A percentile compares a stretch with the other conserved stretches of the same genome.
Evolutionary conservation across 2,329 filamentous ascomycete species (phyloP).

Genomic region (Ophiostoma pallidulum): DNA sequence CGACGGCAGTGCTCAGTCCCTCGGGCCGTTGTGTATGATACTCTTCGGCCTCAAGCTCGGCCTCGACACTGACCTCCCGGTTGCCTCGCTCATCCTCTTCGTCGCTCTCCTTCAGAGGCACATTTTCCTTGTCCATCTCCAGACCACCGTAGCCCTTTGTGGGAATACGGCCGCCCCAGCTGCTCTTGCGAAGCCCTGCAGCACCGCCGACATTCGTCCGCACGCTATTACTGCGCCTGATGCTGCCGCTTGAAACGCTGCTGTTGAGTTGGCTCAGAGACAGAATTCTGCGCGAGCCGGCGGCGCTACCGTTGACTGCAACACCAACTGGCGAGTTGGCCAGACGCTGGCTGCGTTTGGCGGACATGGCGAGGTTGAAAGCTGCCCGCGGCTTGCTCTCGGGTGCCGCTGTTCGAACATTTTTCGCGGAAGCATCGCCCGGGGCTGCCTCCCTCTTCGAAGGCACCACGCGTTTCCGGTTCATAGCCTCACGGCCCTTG

Average conservation of each 20-base stretch:
- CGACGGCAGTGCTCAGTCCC: slow-evolving; percentile 12
- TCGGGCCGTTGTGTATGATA: slow-evolving; percentile 12
- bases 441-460: slow-evolving; percentile 32
- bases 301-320: slow-evolving; percentile 14
- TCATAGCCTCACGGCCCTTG: slow-evolving; percentile 46
- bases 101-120: slow-evolving; percentile 47
- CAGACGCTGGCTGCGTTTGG: slow-evolving; percentile 38
- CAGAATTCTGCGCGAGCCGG: slow-evolving; percentile 68
- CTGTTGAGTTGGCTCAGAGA: slow-evolving; percentile 84
- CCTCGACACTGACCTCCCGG: background rate
- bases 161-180: slow-evolving; percentile 49
- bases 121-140: slow-evolving; percentile 36
- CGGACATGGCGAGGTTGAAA: slow-evolving; percentile 45
- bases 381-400: slow-evolving; percentile 26
- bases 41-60: slow-evolving; percentile 3
- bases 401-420: background rate
- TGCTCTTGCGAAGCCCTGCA: slow-evolving; percentile 50
- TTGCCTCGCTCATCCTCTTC: slow-evolving; percentile 40
- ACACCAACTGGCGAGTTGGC: slow-evolving; percentile 31
- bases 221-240: slow-evolving; percentile 72
- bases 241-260: slow-evolving; percentile 53
- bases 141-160: slow-evolving; percentile 43
- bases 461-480: slow-evolving; percentile 42
- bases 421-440: background rate
- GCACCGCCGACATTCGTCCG: slow-evolving; percentile 46